Evolutionary conservation across 345 rosid genomes (phyloP), one percentile per base, ranked within the genome.

Genomic region (Ricinus communis): DNA sequence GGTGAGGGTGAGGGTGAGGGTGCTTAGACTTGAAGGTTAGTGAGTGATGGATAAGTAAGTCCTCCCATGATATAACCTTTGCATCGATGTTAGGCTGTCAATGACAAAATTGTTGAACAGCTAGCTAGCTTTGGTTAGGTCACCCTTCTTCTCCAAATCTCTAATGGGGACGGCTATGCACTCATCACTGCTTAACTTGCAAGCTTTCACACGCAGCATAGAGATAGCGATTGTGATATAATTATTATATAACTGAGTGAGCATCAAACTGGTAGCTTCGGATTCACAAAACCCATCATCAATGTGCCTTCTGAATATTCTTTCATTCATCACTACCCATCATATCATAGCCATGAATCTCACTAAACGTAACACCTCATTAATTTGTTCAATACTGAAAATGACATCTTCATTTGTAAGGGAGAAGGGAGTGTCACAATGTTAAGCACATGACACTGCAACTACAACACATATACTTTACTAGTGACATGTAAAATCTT

Each of bases 21-120:
- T 57, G 62, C 38, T 27, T 43, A 16, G 18, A 38, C n/a, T 57
- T 27, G 62, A 18, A 33, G 31, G 38, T 28, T 27, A 11, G 18
- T 0, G 18, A 57, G 18, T 57, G 78, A 74, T 74, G 22, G 74
- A 56, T 46, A 47, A 52, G 56, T 69, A 64, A 46, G 78, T 45
- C 43, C 74, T 69, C 53, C 43, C 70, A 62, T 69, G 78, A 75
- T 54, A 56, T 62, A 68, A 36, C 25, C 77, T 67, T 54, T 33
- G 68, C 77, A 74, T 61, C 68, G n/a, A n/a, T n/a, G n/a, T n/a
- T n/a, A 40, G 47, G 59, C 74, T 70, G 74, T 75, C 70, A 36
- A 67, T 51, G n/a, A n/a, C n/a, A n/a, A n/a, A n/a, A n/a, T n/a
- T n/a, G n/a, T 22, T 53, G 22, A n/a, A n/a, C 27, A 31, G 12